Base-by-base conservation (phyloP, 805 yeast species). In the Metschnikowia lunata region DNA sequence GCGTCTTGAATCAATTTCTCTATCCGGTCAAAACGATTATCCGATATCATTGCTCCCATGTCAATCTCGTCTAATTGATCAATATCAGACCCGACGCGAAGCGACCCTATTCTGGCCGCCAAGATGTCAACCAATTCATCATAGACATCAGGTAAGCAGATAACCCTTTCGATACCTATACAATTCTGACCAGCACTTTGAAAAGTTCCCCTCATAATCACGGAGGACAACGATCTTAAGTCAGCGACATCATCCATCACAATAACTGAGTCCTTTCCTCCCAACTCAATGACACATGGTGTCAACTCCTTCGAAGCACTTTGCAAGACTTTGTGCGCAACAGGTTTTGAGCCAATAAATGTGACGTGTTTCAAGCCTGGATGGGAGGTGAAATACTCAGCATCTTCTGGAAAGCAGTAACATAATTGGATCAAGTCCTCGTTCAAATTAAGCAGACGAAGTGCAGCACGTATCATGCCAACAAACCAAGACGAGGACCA, bases 161-260 rank as follows among this genome's bases (percentile, higher is more conserved):
- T 83, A 7, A 93, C 95, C 46, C 99, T 76, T 67, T 93, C 99
- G 43, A 93, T 86, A 32, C 99, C 98, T 58, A 93, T 93, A 69
- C 99, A 93, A 62, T 93, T 93, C 67, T 93, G 99, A 10, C 99
- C 99, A 0, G 96, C 86, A 42, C 96, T 85, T 67, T 93, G 99
- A 71, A 91, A 93, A 0, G 96, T 84, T 30, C 99, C 99, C 59
- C 99, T 76, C 84, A 93, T 76, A 33, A 93, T 76, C 26, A 89
- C 81, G 12, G 96, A 87, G 0, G 74, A 58, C 18, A 71, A 54
- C 0, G 96, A 82, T 27, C 67, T 59, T 26, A 67, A 52, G 51
- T 82, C 80, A 49, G 78, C 70, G 33, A 79, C 84, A 54, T 88
- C 93, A 57, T 91, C 97, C 51, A 93, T 74, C 4, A 90, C 88